A percentile compares a stretch with the other conserved stretches of the same genome.
Conservation (phyloP, 805 yeast genomes). For the Metschnikowia borealis region DNA sequence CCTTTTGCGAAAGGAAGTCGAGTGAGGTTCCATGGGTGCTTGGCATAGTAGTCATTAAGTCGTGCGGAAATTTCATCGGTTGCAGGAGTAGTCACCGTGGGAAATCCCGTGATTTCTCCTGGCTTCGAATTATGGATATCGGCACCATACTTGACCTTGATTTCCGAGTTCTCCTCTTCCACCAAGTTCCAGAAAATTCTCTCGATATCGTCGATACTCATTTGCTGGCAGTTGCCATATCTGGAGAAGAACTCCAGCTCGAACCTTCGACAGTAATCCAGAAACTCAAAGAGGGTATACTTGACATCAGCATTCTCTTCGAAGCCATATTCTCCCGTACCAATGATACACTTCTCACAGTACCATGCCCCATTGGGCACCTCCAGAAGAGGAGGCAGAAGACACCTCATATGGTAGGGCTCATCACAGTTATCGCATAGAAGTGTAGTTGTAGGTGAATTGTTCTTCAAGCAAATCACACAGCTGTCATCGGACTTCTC, state of each 20-base stretch:
- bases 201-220: slow-evolving; percentile 49
- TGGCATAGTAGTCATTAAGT: slow-evolving; percentile 29
- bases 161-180: slow-evolving; percentile 35
- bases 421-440: slow-evolving; percentile 74
- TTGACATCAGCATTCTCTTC: slow-evolving; percentile 55
- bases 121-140: slow-evolving; percentile 67
- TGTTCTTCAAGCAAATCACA: slow-evolving; percentile 44
- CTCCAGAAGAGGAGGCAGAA: slow-evolving; percentile 49
- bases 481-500: slow-evolving; percentile 32
- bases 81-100: slow-evolving; percentile 31
- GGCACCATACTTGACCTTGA: slow-evolving; percentile 78
- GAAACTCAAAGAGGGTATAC: slow-evolving; percentile 60
- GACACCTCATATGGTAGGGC: slow-evolving; percentile 63
- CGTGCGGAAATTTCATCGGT: slow-evolving; percentile 14
- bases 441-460: slow-evolving; percentile 45
- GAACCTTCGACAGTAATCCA: slow-evolving; percentile 50
- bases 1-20: slow-evolving; percentile 67
- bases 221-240: not conserved
- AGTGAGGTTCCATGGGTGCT: slow-evolving; percentile 74
- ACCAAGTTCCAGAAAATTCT: slow-evolving; percentile 60
- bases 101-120: slow-evolving; percentile 75
- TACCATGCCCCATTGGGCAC: slow-evolving; percentile 68
- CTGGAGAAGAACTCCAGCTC: slow-evolving; percentile 39
- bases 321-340: slow-evolving; percentile 85
- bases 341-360: slow-evolving; percentile 80